Percentiles rank a stretch among this genome's conserved stretches.
These are phyloP conservation scores for Eucalyptus albens DNA, from an alignment of 345 rosid genomes.

Conservation along the genomic window DNA sequence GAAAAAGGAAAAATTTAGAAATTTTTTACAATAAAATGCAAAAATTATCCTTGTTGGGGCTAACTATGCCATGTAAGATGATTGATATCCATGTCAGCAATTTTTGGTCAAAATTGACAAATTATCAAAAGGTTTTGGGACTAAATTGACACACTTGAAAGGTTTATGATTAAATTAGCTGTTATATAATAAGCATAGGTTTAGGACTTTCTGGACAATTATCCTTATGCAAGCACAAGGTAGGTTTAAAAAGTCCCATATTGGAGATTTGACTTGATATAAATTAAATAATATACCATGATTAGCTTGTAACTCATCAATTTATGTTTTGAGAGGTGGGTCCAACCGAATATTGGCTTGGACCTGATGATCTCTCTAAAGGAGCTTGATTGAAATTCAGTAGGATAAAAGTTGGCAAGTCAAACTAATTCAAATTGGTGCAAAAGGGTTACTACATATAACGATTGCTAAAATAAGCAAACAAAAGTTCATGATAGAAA, in stretches of 20 bases:
- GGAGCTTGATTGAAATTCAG: not conserved
- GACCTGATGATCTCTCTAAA: not conserved
- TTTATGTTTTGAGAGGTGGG: not conserved
- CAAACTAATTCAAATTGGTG: not conserved
- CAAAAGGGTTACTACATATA: not conserved
- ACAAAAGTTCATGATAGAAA: not conserved
- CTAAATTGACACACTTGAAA: not conserved
- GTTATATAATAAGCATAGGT: not conserved
- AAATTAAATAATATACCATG: not conserved
- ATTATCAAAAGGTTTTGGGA: too few relatives aligned
- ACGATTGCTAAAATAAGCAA: not conserved
- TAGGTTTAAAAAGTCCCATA: not conserved
- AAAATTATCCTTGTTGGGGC: too few relatives aligned
- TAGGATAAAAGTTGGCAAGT: not conserved
- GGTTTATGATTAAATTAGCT: not conserved
- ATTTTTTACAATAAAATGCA: too few relatives aligned
- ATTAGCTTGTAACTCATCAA: not conserved
- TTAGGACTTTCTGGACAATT: not conserved
- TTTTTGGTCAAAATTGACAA: too few relatives aligned
- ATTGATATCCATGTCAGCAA: too few relatives aligned
- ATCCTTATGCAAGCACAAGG: not conserved
- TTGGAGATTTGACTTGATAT: not conserved
- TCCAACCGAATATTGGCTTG: too few relatives aligned
- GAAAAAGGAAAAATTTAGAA: too few relatives aligned
- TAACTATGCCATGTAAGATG: not conserved